These are phyloP conservation scores for Penicillium sp. DNA, from an alignment of 2,329 filamentous ascomycete species.

Conservation along the genomic window DNA sequence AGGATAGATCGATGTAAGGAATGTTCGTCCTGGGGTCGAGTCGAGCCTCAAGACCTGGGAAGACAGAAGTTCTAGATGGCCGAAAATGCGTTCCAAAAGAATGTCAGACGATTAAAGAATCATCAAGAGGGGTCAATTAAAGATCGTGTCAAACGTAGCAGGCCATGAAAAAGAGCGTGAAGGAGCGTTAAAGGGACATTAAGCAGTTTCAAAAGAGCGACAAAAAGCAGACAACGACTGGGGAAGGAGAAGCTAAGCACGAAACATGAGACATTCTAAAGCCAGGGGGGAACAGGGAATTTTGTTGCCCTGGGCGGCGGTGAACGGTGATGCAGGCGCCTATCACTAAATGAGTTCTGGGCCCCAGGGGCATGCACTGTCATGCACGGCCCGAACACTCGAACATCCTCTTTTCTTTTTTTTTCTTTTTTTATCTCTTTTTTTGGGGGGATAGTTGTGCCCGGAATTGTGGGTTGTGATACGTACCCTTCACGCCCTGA, in stretches of 20 bases:
- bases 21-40: conserved; percentile 28
- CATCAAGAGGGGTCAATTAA: conserved; percentile 18
- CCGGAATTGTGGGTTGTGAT: neutral
- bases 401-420: neutral
- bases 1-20: conserved; percentile 27
- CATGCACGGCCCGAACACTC: neutral
- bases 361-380: conserved; percentile 27
- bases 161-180: conserved; percentile 36
- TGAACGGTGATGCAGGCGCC: conserved; percentile 17
- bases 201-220: conserved; percentile 26
- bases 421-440: neutral
- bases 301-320: conserved; percentile 33
- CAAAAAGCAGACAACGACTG: conserved; percentile 28
- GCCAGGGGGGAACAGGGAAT: conserved; percentile 20
- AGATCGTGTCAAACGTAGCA: conserved; percentile 24
- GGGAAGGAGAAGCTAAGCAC: conserved; percentile 15
- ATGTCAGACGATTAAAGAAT: conserved; percentile 29
- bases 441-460: too few relatives aligned
- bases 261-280: conserved; percentile 19
- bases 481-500: neutral
- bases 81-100: conserved; percentile 17
- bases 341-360: conserved; percentile 11
- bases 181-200: conserved; percentile 21
- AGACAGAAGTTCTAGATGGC: conserved; percentile 1
- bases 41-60: conserved; percentile 4